Base-by-base conservation (phyloP, 1,284 basidiomycete genomes). In the Erythrobasidium hasegawianum region DNA sequence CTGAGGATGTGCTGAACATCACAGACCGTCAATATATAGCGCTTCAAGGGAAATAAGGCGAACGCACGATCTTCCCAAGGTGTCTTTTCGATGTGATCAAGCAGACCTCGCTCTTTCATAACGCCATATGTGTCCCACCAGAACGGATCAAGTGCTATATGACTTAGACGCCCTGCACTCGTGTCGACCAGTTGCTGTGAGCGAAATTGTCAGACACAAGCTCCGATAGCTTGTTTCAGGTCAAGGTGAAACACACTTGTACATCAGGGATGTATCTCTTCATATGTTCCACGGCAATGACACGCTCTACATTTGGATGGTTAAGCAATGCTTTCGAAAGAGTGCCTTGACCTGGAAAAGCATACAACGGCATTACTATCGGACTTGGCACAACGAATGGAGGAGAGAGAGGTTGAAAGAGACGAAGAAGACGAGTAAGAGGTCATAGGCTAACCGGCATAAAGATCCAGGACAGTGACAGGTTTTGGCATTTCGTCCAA, bases 51-150 rank as follows among this genome's bases (percentile, higher is more conserved):
- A 2, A 45, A 47, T 24, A 33, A 20, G 18, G 26, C 10, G 4
- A 16, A n/a, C 62, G 29, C 33, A 57, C 62, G 43, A 38, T 58
- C 45, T 33, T 58, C 33, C 62, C 62, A 65, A 38, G 55, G 16
- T 43, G 16, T 39, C 43, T 50, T 57, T 45, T 65, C 49, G 29
- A 65, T 47, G 11, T 43, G 29, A 14, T 57, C 26, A 3, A 65
- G 56, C 13, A 65, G 47, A 24, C 56, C 56, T 20, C 56, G 55
- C 56, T 65, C 62, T 43, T 56, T 33, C 18, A 41, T 52, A 16
- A 65, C 56, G 20, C 62, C 24, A 20, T 57, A 65, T 9, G 62
- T 40, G 56, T 65, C 62, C 62, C 62, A 65, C 62, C 62, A 65
- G 18, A 39, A 65, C 14, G 62, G 62, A 39, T 65, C 62, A 16